phyloP scores from a whole-genome alignment of 1,284 basidiomycete genomes.

The Phellopilus nigrolimitatus region DNA sequence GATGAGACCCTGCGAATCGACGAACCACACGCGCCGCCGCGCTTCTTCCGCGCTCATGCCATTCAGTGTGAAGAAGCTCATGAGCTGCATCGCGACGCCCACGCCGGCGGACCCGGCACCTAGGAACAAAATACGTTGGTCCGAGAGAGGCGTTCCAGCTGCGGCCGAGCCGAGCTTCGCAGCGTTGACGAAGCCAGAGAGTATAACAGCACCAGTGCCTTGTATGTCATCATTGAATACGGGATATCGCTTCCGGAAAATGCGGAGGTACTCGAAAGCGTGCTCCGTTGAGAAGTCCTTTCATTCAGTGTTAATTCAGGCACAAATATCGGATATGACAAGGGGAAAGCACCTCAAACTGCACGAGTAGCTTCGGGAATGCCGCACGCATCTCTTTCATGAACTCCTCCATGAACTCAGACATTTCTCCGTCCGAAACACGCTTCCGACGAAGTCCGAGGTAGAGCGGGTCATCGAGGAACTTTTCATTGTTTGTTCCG shows the following conservation, averaged over 20 bases:
- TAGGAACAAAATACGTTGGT: slow-evolving; percentile 88
- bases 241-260: slow-evolving; percentile 70
- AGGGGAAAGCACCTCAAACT: slow-evolving; percentile 68
- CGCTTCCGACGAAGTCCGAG: slow-evolving; percentile 78
- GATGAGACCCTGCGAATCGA: slow-evolving; percentile 85
- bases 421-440: slow-evolving; percentile 59
- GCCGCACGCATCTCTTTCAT: slow-evolving; percentile 73
- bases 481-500: slow-evolving; percentile 83
- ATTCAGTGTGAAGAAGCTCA: slow-evolving; percentile 82
- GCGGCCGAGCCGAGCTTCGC: slow-evolving; percentile 73
- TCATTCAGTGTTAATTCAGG: neutral
- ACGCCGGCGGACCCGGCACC: slow-evolving; percentile 88
- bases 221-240: slow-evolving; percentile 92
- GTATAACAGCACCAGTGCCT: slow-evolving; percentile 88
- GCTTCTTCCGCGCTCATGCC: slow-evolving; percentile 78
- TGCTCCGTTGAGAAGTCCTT: slow-evolving; percentile 85
- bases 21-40: slow-evolving; percentile 74
- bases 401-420: slow-evolving; percentile 89
- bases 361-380: slow-evolving; percentile 84
- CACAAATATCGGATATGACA: too few species aligned
- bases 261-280: slow-evolving; percentile 78
- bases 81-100: slow-evolving; percentile 85
- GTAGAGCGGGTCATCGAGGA: slow-evolving; percentile 87
- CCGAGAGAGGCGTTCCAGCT: slow-evolving; percentile 61
- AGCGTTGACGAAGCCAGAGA: slow-evolving; percentile 88